Evolutionary conservation across 2,329 filamentous ascomycete species (phyloP).

Genomic region (Penicillium sp.): DNA sequence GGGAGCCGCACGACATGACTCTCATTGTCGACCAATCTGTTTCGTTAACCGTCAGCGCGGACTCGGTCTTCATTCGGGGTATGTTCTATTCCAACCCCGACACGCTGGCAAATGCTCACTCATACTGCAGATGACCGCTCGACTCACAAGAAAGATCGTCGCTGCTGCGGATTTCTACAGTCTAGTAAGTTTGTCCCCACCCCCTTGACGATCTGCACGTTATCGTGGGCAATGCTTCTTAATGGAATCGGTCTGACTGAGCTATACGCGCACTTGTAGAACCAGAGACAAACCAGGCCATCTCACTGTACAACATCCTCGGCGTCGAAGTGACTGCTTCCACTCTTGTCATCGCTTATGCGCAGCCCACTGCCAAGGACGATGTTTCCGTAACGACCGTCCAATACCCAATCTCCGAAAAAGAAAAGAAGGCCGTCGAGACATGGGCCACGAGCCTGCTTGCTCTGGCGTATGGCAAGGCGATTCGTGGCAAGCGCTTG

Average conservation of each 20-base stretch:
- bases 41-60: constrained; percentile 57
- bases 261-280: not conserved
- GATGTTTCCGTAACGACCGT: constrained; percentile 60
- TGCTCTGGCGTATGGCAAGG: constrained; percentile 64
- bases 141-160: constrained; percentile 46
- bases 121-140: constrained; percentile 51
- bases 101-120: constrained; percentile 1
- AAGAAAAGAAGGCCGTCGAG: constrained; percentile 49
- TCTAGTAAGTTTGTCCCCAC: constrained; percentile 41
- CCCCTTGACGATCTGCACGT: constrained; percentile 10
- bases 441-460: constrained; percentile 65
- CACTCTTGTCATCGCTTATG: constrained; percentile 69
- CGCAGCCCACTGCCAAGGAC: constrained; percentile 56
- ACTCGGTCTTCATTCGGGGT: constrained; percentile 60
- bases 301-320: constrained; percentile 79
- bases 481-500: constrained; percentile 68
- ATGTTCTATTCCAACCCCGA: constrained; percentile 19
- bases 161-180: constrained; percentile 54
- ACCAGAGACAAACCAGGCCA: constrained; percentile 53
- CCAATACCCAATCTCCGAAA: constrained; percentile 57
- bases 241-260: constrained; percentile 7
- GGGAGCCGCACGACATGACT: constrained; percentile 43
- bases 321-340: constrained; percentile 66
- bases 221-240: constrained; percentile 7
- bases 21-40: constrained; percentile 56